A percentile compares a stretch with the other conserved stretches of the same genome.
phyloP scores from a whole-genome alignment of 352 stramenopile genomes.

The Phytophthora tentaculata region DNA sequence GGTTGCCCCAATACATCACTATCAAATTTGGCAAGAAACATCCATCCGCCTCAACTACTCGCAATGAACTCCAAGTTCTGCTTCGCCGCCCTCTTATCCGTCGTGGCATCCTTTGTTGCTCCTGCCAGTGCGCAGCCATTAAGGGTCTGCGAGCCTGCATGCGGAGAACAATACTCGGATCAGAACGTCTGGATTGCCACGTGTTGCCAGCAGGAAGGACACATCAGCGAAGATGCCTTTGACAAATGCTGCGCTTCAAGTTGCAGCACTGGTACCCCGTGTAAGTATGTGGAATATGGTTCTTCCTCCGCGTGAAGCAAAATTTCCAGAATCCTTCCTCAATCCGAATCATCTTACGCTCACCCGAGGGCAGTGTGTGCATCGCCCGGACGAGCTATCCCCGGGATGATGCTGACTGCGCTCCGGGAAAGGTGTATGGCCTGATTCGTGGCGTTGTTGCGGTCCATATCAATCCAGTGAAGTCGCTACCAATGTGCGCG shows the following conservation, averaged over 20 bases:
- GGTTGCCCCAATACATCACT: background rate
- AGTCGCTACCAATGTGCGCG: too few species aligned
- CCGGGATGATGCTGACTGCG: too few species aligned
- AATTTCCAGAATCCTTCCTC: too few species aligned
- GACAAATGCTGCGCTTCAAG: background rate
- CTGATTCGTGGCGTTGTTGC: too few species aligned
- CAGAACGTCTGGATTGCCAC: background rate
- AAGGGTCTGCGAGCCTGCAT: background rate
- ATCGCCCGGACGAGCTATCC: too few species aligned
- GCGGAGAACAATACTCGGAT: background rate
- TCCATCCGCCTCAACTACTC: background rate
- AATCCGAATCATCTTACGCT: too few species aligned
- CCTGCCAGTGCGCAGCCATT: background rate
- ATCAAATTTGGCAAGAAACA: background rate
- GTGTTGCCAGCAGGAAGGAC: background rate
- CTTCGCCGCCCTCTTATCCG: background rate
- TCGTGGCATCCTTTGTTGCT: background rate
- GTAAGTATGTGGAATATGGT: too few species aligned
- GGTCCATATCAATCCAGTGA: too few species aligned
- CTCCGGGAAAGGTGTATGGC: too few species aligned
- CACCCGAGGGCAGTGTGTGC: too few species aligned
- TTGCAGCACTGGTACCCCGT: background rate
- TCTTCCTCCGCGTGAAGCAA: too few species aligned
- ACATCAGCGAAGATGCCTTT: conserved; percentile 3
- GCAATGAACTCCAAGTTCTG: background rate